Base-by-base conservation (phyloP, 768 basidiomycete species). In the Tricholomella constricta region DNA sequence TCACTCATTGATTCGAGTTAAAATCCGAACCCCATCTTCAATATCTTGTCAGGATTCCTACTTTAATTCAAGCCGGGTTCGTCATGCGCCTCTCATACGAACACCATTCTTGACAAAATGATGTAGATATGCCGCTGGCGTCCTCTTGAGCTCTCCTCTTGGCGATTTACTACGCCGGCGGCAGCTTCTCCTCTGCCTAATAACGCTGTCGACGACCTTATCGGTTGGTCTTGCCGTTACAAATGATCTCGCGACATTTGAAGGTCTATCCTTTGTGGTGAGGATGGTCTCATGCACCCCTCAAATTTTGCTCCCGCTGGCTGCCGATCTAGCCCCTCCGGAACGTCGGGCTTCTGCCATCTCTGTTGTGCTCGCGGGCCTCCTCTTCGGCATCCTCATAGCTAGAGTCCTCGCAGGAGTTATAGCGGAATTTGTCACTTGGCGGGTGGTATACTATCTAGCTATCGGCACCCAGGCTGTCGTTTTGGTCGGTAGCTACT, bases 151-250 rank as follows among this genome's bases (percentile, higher is more conserved):
- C 48, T 81, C 88, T 0, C 93, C 94, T 1, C 74, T 92, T 0
- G 93, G 94, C 7, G 93, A 96, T 65, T 78, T 94, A 19, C 78
- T 92, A 25, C 86, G 88, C 17, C 74, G 92, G 31, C 77, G 93
- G 11, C 85, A 83, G 38, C 75, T 96, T 0, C 77, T 88, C 26
- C 74, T 95, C 19, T 53, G 76, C 10, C 69, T 91, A 17, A 72
- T 87, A 34, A 58, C 78, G 1, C 42, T 79, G 19, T 82, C 85
- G 0, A 78, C 80, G 0, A 61, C 76, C 4, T 72, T 96, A 3
- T 83, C 88, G 0, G 83, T 94, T 45, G 91, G 87, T 0, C 76
- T 94, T 1, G 79, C 88, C 0, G 57, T 90, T 11, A 88, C 89
- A 0, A 69, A 68, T 2, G 79, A 69, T 45, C 72, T 91, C 4